Percentiles rank a stretch among this genome's conserved stretches.
Evolutionary conservation across 31 red algal species (phyloP).

Genomic region (Bonnemaisonia californica): DNA sequence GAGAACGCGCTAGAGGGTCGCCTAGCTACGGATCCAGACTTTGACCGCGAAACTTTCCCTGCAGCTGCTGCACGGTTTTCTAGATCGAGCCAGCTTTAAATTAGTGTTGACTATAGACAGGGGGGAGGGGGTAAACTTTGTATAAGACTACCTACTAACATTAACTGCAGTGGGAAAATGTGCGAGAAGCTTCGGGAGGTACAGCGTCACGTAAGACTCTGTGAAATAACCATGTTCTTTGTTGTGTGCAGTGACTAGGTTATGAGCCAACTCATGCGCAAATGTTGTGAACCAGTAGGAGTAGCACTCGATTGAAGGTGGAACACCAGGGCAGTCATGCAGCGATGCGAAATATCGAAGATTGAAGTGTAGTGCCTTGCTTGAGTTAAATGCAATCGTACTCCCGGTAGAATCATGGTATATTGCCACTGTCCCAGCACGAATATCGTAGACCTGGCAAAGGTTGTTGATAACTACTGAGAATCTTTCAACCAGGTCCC

Average conservation of each 20-base stretch:
- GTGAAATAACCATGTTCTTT: slow-evolving; percentile 67
- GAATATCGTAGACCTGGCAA: slow-evolving; percentile 36
- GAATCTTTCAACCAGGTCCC: slow-evolving; percentile 20
- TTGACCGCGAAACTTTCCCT: slow-evolving; percentile 28
- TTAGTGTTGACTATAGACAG: not conserved
- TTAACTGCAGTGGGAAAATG: slow-evolving; percentile 5
- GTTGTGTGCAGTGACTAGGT: slow-evolving; percentile 58
- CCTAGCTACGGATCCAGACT: slow-evolving; percentile 35
- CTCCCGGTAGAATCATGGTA: slow-evolving; percentile 39
- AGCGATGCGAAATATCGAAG: slow-evolving; percentile 59
- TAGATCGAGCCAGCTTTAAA: not conserved
- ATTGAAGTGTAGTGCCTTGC: slow-evolving; percentile 56
- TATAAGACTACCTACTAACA: not conserved
- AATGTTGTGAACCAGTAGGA: slow-evolving; percentile 64
- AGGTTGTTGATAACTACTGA: slow-evolving; percentile 20
- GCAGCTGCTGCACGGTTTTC: slow-evolving; percentile 32
- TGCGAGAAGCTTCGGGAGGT: slow-evolving; percentile 41
- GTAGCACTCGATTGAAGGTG: slow-evolving; percentile 35
- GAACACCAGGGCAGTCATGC: slow-evolving; percentile 21
- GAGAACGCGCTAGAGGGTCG: slow-evolving; percentile 14
- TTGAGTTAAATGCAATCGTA: slow-evolving; percentile 69
- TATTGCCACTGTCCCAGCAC: slow-evolving; percentile 49
- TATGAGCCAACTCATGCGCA: slow-evolving; percentile 77
- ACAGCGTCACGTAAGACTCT: slow-evolving; percentile 52
- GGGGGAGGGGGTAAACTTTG: not conserved